Evolutionary conservation across 371 early-diverging fungal genomes (phyloP), one percentile per base, ranked within the genome.

Genomic region (Batkoa obscura): DNA sequence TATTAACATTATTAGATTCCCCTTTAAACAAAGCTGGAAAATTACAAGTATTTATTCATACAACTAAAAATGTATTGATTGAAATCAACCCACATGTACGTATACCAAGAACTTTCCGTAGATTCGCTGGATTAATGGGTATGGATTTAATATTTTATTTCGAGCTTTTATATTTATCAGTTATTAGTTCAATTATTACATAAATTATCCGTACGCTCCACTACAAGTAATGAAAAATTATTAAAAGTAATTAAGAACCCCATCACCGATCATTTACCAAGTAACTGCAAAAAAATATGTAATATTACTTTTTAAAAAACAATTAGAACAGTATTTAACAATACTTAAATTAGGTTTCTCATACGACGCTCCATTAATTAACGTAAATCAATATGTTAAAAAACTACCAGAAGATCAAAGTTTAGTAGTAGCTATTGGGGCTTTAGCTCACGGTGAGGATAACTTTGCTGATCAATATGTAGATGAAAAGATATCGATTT

Each of bases 11-110:
- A 31, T 73, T 98, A 33, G 99, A 99, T 75, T 86, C 86, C 62
- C 99, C 99, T 38, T 72, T 98, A 62, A 96, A 96, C 78, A 96
- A 98, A 70, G 88, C 98, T 2, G 95, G 95, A 57, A 66, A 80
- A 32, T 71, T 98, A 50, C 94, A 92, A 71, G 88, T 99, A 42
- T 96, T 86, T 66, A 88, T 99, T 48, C 88, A 88, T 61, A 95
- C 98, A 15, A 77, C 82, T 56, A 86, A 84, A 66, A 89, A 91
- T 60, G 94, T 91, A 8, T 75, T 99, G 50, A 94, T 99, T 54
- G 96, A 96, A 75, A 84, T 99, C 53, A 92, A 90, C 64, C 95
- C 95, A 50, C 87, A 90, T 58, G 90, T 91, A 56, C 80, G 99
- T 62, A 95, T 99, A 62, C 99, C 99, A 23, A 75, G 99, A 68